A percentile compares a stretch with the other conserved stretches of the same genome.
phyloP scores from a whole-genome alignment of 1,139 yeast genomes.

The Suhomyces bolitotheri region DNA sequence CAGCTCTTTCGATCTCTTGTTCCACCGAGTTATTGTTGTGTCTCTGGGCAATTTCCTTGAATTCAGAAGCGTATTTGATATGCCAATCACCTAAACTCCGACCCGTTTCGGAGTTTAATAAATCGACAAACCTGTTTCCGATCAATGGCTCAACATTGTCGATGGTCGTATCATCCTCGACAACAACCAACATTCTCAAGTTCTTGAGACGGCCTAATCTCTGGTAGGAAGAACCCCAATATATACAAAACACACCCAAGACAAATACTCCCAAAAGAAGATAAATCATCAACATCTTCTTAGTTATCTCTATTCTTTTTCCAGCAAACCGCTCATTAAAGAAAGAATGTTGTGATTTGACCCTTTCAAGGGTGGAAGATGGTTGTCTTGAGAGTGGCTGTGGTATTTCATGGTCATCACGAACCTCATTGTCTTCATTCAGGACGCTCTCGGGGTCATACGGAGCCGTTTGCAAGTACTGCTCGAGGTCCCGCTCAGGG shows the following conservation, averaged over 20 bases:
- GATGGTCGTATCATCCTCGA: slow-evolving; percentile 34
- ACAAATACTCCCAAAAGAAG: slow-evolving; percentile 31
- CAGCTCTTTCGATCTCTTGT: slow-evolving; percentile 32
- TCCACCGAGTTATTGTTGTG: slow-evolving; percentile 19
- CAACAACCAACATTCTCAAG: slow-evolving; percentile 42
- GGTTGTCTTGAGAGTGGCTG: slow-evolving; percentile 16
- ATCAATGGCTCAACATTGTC: slow-evolving; percentile 34
- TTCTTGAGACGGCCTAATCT: slow-evolving; percentile 31
- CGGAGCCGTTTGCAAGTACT: too few species aligned
- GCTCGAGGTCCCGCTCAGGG: too few species aligned
- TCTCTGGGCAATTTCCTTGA: slow-evolving; percentile 19
- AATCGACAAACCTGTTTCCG: slow-evolving; percentile 27
- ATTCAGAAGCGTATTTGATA: slow-evolving; percentile 18
- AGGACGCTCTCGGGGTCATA: too few species aligned
- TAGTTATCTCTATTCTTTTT: slow-evolving; percentile 22
- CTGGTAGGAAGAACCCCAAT: slow-evolving; percentile 46
- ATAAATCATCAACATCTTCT: slow-evolving; percentile 16
- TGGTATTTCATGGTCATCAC: too few species aligned
- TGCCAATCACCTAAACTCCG: slow-evolving; percentile 24
- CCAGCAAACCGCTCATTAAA: slow-evolving; percentile 27
- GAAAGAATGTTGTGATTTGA: slow-evolving; percentile 23
- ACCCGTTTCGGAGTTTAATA: slow-evolving; percentile 23
- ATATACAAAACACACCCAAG: slow-evolving; percentile 37
- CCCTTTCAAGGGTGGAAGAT: slow-evolving; percentile 17
- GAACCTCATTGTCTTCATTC: too few species aligned